Conservation (phyloP, 1,139 yeast genomes). For the Taiozyma onychis region DNA sequence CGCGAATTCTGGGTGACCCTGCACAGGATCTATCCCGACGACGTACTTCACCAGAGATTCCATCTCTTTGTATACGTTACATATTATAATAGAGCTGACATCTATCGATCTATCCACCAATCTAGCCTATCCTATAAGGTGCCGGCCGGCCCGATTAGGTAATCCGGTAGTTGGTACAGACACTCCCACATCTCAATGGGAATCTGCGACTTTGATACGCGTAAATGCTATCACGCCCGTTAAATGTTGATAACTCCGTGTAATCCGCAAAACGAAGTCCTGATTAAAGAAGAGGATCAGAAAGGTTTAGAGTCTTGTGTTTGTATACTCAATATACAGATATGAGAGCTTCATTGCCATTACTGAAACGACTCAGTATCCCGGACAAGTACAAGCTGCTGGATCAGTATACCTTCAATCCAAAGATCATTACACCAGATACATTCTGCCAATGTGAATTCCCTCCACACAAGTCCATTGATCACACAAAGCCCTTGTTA, state of each 20-base stretch:
- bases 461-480: constrained; percentile 39
- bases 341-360: constrained; percentile 11
- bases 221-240: not conserved
- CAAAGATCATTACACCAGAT: constrained; percentile 27
- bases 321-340: too few species aligned
- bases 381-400: constrained; percentile 14
- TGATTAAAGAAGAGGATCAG: not conserved
- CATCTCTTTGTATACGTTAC: too few species aligned
- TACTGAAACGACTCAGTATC: constrained; percentile 3
- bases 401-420: constrained; percentile 10
- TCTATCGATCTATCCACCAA: too few species aligned
- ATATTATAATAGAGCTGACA: too few species aligned
- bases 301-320: not conserved
- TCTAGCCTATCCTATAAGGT: too few species aligned
- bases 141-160: too few species aligned
- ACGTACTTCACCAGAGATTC: too few species aligned
- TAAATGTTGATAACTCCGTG: not conserved
- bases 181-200: not conserved
- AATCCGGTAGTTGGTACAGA: too few species aligned
- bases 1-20: too few species aligned
- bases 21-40: too few species aligned
- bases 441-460: constrained; percentile 42
- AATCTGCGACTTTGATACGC: not conserved
- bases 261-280: not conserved
- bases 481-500: constrained; percentile 33